Conservation (phyloP, 2,329 filamentous ascomycete species). For the Fusarium sp. region DNA sequence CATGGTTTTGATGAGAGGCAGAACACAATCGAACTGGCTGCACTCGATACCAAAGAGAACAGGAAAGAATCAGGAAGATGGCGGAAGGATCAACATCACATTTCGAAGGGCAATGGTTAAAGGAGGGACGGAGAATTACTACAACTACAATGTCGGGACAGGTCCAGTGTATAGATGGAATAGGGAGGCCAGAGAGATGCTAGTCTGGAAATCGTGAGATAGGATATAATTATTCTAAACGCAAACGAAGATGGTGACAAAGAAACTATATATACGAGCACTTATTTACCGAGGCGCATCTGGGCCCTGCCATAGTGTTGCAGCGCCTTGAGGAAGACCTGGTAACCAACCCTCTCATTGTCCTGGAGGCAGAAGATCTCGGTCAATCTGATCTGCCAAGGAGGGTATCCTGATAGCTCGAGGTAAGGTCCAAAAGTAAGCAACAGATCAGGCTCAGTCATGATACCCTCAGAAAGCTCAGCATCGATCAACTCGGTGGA, state of each 20-base stretch:
- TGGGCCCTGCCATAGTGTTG: constrained; percentile 88
- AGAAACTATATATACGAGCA: background rate
- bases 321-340: constrained; percentile 88
- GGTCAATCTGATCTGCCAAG: constrained; percentile 94
- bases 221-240: constrained; percentile 31
- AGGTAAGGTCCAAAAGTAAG: constrained; percentile 88
- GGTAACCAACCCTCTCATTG: constrained; percentile 88
- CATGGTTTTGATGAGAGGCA: constrained; percentile 82
- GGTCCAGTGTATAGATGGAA: constrained; percentile 79
- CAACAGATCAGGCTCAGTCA: constrained; percentile 89
- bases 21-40: constrained; percentile 80
- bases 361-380: constrained; percentile 88
- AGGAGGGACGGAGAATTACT: constrained; percentile 84
- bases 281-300: constrained; percentile 81
- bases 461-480: constrained; percentile 82
- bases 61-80: constrained; percentile 70
- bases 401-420: constrained; percentile 89
- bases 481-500: constrained; percentile 87
- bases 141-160: constrained; percentile 82
- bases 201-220: constrained; percentile 50
- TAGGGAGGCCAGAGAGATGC: constrained; percentile 62
- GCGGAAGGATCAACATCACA: constrained; percentile 80
- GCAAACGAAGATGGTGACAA: constrained; percentile 1
- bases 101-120: constrained; percentile 78
- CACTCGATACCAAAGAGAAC: constrained; percentile 82